phyloP scores from a whole-genome alignment of 495 filamentous ascomycete genomes.

The Penicillium nucicola region DNA sequence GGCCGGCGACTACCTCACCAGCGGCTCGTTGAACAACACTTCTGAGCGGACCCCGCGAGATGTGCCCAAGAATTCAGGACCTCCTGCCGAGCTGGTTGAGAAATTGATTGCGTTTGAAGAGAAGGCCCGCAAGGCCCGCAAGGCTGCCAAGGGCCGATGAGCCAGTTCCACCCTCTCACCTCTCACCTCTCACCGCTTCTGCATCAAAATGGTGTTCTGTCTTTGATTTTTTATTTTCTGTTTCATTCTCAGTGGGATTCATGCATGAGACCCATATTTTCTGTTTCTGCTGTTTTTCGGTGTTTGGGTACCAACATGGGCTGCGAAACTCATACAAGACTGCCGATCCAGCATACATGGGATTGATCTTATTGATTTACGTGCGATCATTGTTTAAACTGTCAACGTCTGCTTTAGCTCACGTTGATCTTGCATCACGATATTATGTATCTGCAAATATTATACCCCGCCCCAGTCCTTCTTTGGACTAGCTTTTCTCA shows the following conservation, averaged over 20 bases:
- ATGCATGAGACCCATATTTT: background rate
- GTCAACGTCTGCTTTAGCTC: background rate
- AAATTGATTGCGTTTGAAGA: slow-evolving; percentile 40
- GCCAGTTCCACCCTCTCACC: background rate
- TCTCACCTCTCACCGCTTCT: background rate
- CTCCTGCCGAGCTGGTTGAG: slow-evolving; percentile 35
- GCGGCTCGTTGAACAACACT: slow-evolving; percentile 26
- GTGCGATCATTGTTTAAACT: slow-evolving; percentile 15
- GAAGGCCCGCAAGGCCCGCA: slow-evolving; percentile 31
- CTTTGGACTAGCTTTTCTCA: background rate
- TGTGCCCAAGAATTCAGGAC: slow-evolving; percentile 11
- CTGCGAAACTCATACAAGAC: background rate
- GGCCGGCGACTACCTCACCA: slow-evolving; percentile 49
- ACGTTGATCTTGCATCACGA: slow-evolving; percentile 27
- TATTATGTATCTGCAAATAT: slow-evolving; percentile 22
- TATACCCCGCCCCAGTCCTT: slow-evolving; percentile 23
- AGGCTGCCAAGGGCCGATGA: slow-evolving; percentile 33
- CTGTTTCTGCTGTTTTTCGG: slow-evolving; percentile 1
- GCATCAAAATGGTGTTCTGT: background rate
- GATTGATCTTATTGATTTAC: slow-evolving; percentile 1
- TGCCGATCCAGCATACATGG: slow-evolving; percentile 2
- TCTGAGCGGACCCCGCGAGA: slow-evolving; percentile 23
- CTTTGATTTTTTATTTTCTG: background rate
- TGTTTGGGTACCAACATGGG: slow-evolving; percentile 15
- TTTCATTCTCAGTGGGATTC: background rate